These are phyloP conservation scores for Acaromyces ingoldii DNA, from an alignment of 1,284 basidiomycete species.

Conservation along the genomic window DNA sequence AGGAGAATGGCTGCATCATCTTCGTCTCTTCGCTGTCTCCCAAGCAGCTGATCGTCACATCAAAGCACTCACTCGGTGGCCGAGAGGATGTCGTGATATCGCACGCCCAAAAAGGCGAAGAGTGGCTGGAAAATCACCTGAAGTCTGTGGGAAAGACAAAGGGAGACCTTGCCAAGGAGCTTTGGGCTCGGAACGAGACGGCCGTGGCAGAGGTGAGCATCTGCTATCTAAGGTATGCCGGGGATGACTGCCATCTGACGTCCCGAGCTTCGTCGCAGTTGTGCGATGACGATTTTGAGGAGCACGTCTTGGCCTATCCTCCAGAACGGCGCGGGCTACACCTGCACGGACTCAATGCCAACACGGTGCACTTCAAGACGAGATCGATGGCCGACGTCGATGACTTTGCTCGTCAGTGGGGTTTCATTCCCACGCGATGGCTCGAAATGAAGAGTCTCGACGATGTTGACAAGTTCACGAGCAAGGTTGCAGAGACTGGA, in stretches of 20 bases:
- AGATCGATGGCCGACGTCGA: slow-evolving; percentile 59
- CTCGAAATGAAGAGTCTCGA: slow-evolving; percentile 61
- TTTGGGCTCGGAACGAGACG: slow-evolving; percentile 83
- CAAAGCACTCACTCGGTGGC: slow-evolving; percentile 65
- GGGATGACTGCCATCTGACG: not conserved
- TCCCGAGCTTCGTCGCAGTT: slow-evolving; percentile 58
- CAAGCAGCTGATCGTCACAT: slow-evolving; percentile 73
- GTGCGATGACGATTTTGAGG: slow-evolving; percentile 95
- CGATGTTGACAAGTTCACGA: slow-evolving; percentile 70
- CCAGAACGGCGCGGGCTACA: slow-evolving; percentile 82
- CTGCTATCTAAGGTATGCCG: not conserved
- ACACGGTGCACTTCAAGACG: slow-evolving; percentile 69
- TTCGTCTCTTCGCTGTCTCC: slow-evolving; percentile 83
- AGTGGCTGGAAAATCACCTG: slow-evolving; percentile 77
- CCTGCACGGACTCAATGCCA: slow-evolving; percentile 75
- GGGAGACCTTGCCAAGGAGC: slow-evolving; percentile 65
- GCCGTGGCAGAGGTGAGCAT: slow-evolving; percentile 76
- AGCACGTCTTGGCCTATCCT: slow-evolving; percentile 85
- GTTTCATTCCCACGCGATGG: slow-evolving; percentile 77
- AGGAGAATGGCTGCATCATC: slow-evolving; percentile 97
- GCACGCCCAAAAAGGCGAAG: slow-evolving; percentile 73
- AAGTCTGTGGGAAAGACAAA: slow-evolving; percentile 63
- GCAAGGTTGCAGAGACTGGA: slow-evolving; percentile 63
- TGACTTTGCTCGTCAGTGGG: slow-evolving; percentile 77
- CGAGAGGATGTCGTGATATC: slow-evolving; percentile 28